These are phyloP conservation scores for Hibiscus tridactylites DNA, from an alignment of 345 rosid genomes.

Conservation along the genomic window DNA sequence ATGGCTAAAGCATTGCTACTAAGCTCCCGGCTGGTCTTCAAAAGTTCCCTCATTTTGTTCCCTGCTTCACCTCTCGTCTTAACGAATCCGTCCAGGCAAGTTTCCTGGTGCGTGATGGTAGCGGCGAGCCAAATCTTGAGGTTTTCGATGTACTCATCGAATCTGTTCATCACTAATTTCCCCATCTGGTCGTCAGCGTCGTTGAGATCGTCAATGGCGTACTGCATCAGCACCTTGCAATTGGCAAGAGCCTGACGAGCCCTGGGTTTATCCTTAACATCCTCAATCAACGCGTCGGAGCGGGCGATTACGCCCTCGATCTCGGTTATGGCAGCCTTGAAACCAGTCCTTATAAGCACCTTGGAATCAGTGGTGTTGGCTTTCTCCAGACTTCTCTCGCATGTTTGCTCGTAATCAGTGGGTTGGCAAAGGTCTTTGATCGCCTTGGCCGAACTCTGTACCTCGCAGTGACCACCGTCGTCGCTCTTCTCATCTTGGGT, in stretches of 20 bases:
- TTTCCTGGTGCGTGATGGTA: constrained; percentile 59
- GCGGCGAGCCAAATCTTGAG: constrained; percentile 72
- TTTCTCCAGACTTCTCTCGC: constrained; percentile 32
- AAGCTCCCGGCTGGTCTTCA: constrained; percentile 37
- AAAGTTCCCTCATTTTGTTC: constrained; percentile 33
- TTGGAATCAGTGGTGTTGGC: constrained; percentile 44
- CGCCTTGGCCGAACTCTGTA: constrained; percentile 31
- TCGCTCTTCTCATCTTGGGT: background rate
- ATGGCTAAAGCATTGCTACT: constrained; percentile 71
- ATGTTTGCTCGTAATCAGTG: constrained; percentile 46
- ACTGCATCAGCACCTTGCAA: constrained; percentile 43
- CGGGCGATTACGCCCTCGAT: constrained; percentile 31
- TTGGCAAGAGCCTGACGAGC: constrained; percentile 41
- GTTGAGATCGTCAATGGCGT: constrained; percentile 48
- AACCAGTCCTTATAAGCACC: constrained; percentile 46
- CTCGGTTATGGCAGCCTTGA: constrained; percentile 34
- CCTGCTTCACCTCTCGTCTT: constrained; percentile 41
- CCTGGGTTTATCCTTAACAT: constrained; percentile 42
- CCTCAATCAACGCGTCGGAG: constrained; percentile 31
- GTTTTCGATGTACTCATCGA: constrained; percentile 32
- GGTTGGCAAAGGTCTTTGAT: constrained; percentile 54
- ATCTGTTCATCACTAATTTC: constrained; percentile 22
- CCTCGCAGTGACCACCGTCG: background rate
- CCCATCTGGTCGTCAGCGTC: constrained; percentile 33
- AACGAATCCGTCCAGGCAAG: constrained; percentile 58